phyloP scores from a whole-genome alignment of 2,329 filamentous ascomycete genomes.

The Colletotrichum sp. region DNA sequence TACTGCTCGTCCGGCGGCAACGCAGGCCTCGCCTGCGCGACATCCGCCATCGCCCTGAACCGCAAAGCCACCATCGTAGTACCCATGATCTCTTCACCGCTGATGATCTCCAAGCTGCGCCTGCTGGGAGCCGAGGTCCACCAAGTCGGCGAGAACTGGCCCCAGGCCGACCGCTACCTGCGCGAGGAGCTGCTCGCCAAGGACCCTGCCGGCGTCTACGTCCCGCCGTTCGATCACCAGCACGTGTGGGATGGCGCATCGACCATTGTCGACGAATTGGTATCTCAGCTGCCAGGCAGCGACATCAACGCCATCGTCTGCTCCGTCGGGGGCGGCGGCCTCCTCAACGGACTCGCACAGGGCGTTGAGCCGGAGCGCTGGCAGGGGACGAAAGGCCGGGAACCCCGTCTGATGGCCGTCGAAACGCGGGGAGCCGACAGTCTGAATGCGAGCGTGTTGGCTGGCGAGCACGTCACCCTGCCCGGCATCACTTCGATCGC shows the following conservation, averaged over 20 bases:
- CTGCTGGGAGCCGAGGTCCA: conserved; percentile 73
- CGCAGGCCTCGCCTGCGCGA: conserved; percentile 82
- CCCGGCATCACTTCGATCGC: conserved; percentile 78
- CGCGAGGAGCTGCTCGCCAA: conserved; percentile 59
- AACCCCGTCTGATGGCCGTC: conserved; percentile 68
- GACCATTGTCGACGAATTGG: conserved; percentile 60
- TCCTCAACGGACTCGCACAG: conserved; percentile 78
- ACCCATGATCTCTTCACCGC: conserved; percentile 65
- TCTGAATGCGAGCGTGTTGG: conserved; percentile 65
- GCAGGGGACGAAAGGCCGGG: conserved; percentile 25
- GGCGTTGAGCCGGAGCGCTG: conserved; percentile 60
- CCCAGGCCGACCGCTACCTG: conserved; percentile 72
- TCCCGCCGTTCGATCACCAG: conserved; percentile 73
- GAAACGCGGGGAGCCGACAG: conserved; percentile 80
- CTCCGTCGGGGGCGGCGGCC: conserved; percentile 80
- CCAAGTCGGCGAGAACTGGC: conserved; percentile 71
- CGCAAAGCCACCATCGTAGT: conserved; percentile 78
- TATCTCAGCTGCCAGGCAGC: conserved; percentile 39
- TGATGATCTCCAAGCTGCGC: conserved; percentile 75
- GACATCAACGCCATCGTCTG: conserved; percentile 75
- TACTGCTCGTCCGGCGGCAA: conserved; percentile 85
- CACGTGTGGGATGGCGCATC: conserved; percentile 71
- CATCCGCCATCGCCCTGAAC: conserved; percentile 68
- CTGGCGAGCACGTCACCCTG: conserved; percentile 64
- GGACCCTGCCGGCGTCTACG: conserved; percentile 64